A percentile compares a stretch with the other conserved stretches of the same genome.
These are phyloP conservation scores for Taiozyma sp. DNA, from an alignment of 1,139 yeast genomes.

Conservation along the genomic window DNA sequence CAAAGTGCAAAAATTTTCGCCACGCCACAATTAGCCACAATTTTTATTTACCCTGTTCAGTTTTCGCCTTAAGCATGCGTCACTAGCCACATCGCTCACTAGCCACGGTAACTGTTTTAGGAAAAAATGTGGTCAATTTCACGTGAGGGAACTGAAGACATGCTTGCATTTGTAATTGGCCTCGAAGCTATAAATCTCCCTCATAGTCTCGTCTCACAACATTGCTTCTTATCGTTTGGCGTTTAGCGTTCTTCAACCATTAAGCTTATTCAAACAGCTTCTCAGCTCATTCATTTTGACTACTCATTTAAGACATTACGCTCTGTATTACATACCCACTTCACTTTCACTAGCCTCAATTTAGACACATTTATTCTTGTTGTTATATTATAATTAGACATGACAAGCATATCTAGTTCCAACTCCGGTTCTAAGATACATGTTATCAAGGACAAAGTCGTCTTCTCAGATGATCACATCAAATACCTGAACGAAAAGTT, in stretches of 20 bases:
- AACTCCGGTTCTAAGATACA: slow-evolving; percentile 3
- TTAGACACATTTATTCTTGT: not conserved
- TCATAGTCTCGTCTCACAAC: not conserved
- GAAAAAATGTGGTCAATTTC: slow-evolving; percentile 12
- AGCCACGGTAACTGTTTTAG: slow-evolving; percentile 8
- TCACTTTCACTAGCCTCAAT: not conserved
- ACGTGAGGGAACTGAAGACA: slow-evolving; percentile 7
- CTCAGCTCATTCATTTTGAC: not conserved
- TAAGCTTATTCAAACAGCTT: not conserved
- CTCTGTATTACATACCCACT: not conserved
- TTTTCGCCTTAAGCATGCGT: not conserved
- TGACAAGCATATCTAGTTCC: not conserved
- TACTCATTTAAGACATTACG: not conserved
- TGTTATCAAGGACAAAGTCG: slow-evolving; percentile 23
- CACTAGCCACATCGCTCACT: not conserved
- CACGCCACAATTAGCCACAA: slow-evolving; percentile 2
- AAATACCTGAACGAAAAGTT: slow-evolving; percentile 61
- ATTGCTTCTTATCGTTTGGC: not conserved
- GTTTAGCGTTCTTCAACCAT: not conserved
- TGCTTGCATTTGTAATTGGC: not conserved
- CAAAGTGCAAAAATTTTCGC: not conserved
- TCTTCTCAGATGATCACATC: slow-evolving; percentile 46
- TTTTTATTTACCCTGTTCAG: not conserved
- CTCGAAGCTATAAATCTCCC: not conserved
- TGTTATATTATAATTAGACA: not conserved